A percentile compares a stretch with the other conserved stretches of the same genome.
phyloP scores from a whole-genome alignment of 306 rosid genomes.

The Cyclanthera cordifolia region DNA sequence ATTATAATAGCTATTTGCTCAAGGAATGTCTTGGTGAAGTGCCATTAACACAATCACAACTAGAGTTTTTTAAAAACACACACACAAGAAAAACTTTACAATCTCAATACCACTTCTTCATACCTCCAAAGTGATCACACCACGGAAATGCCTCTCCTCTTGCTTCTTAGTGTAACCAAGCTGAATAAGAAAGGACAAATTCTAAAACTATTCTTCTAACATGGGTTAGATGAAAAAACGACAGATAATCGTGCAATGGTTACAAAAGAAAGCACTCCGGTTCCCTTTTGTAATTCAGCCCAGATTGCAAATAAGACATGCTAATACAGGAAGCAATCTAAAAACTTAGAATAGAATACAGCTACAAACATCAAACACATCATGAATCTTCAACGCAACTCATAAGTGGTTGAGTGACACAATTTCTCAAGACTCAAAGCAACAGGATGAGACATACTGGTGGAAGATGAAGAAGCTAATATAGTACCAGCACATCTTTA shows the following conservation, averaged over 20 bases:
- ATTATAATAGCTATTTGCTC: too few relatives aligned
- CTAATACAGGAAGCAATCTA: slow-evolving; percentile 4
- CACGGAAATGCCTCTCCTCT: slow-evolving; percentile 88
- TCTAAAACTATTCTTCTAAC: not conserved
- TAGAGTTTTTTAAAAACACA: too few relatives aligned
- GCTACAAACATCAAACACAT: not conserved
- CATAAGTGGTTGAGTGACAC: not conserved
- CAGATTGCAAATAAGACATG: not conserved
- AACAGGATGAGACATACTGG: not conserved
- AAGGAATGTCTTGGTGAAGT: not conserved
- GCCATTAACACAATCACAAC: slow-evolving; percentile 3
- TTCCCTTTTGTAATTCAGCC: not conserved
- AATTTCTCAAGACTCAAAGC: not conserved
- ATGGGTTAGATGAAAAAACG: not conserved
- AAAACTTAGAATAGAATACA: not conserved
- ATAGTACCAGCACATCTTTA: not conserved
- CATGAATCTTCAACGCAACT: not conserved
- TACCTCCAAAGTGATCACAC: slow-evolving; percentile 95
- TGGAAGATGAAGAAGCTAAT: not conserved
- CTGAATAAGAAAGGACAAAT: slow-evolving; percentile 31
- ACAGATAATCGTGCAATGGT: not conserved
- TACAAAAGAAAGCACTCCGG: not conserved
- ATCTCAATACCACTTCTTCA: slow-evolving; percentile 5
- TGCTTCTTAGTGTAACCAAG: slow-evolving; percentile 96
- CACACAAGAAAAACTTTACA: not conserved